Evolutionary conservation across 306 rosid genomes (phyloP), one percentile per base, ranked within the genome.

Genomic region (Cucumis hystrix): DNA sequence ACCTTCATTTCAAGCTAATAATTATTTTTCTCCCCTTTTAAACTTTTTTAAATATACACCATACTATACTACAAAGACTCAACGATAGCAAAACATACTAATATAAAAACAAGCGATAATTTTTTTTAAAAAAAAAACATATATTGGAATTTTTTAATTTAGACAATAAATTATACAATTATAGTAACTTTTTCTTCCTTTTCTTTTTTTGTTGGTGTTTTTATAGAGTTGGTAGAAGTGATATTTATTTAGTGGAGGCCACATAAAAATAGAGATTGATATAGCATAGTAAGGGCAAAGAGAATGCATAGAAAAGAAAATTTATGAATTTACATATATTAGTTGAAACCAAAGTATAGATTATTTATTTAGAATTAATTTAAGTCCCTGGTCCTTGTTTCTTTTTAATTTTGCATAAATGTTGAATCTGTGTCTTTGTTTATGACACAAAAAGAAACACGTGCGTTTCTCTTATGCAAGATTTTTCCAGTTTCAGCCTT

Each of bases 371-470:
- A 33, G 0, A 33, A 33, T 33, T 43, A 9, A 43, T 55, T 79
- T 69, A 79, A 62, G 64, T 55, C 79, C 8, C 76, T 71, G 59
- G 76, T 71, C 76, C 59, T 71, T 45, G 30, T 2, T 28, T 28
- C 41, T 47, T 23, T 5, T 6, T 5, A 6, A 4, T 33, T 33
- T 33, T 33, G 40, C 51, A 10, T 28, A 69, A 13, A 47, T 47
- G 5, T 47, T 41, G 17, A 21, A 49, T 40, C 73, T 39, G 6
- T 71, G 40, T 70, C 40, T 70, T 25, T 69, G 75, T 13, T 71
- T 45, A 47, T 71, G 75, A 71, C 40, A 71, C 59, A 49, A 25
- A 47, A 28, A 28, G 30, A 28, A 71, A 71, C 76, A 71, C 60
- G 76, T 71, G 75, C 20, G 59, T 25, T 70, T 69, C 74, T 69